A percentile compares a stretch with the other conserved stretches of the same genome.
Evolutionary conservation across 2,329 filamentous ascomycete genomes (phyloP).

Genomic region (Pyrenophora teres): DNA sequence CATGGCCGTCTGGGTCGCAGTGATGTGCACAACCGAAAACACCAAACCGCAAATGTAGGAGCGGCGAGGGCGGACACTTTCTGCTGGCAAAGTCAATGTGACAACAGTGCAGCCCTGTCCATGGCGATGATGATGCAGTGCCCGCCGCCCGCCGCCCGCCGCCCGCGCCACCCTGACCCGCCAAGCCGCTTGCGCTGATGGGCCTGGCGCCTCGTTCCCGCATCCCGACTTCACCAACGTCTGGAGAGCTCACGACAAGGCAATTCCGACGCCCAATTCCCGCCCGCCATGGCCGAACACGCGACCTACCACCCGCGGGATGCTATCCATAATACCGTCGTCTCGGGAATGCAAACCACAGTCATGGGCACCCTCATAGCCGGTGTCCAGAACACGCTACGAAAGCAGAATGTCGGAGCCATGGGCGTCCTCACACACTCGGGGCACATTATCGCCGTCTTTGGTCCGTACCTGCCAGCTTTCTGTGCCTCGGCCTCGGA

Average conservation of each 20-base stretch:
- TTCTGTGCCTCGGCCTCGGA: not conserved
- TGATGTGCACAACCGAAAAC: not conserved
- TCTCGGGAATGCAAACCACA: slow-evolving; percentile 68
- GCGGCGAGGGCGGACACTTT: not conserved
- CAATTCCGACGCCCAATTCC: slow-evolving; percentile 30
- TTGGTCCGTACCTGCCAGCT: slow-evolving; percentile 57
- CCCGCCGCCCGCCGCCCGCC: slow-evolving; percentile 3
- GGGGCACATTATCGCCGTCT: slow-evolving; percentile 72
- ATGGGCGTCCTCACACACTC: slow-evolving; percentile 80
- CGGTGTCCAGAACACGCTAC: slow-evolving; percentile 83
- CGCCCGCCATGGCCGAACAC: slow-evolving; percentile 45
- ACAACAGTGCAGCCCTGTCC: not conserved
- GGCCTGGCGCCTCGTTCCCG: slow-evolving; percentile 9
- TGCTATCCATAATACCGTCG: slow-evolving; percentile 69
- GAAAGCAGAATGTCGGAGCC: slow-evolving; percentile 79
- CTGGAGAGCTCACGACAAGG: slow-evolving; percentile 9
- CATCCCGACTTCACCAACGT: slow-evolving; percentile 7
- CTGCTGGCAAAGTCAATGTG: not conserved
- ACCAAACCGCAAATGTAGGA: not conserved
- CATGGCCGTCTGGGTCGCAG: not conserved
- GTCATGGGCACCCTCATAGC: slow-evolving; percentile 72
- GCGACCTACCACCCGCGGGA: slow-evolving; percentile 71
- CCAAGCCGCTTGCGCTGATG: slow-evolving; percentile 10
- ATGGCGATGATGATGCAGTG: slow-evolving; percentile 10
- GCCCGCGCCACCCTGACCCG: not conserved